Percentiles rank a stretch among this genome's conserved stretches.
Evolutionary conservation across 805 yeast species (phyloP).

Genomic region (Zygotorulaspora danielsina): DNA sequence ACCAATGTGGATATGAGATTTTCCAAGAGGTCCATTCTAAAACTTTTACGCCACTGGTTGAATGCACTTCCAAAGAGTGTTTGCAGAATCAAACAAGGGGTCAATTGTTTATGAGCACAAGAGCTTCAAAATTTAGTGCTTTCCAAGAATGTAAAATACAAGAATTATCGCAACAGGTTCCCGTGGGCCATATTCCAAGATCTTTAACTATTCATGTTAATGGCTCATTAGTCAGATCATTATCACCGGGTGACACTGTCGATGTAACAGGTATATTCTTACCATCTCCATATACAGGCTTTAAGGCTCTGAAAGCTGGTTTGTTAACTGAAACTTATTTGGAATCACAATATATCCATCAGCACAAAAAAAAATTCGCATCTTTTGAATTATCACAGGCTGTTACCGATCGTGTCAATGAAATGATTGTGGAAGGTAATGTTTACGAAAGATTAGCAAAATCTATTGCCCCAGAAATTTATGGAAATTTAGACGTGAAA

Average conservation of each 20-base stretch:
- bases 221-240: constrained; percentile 81
- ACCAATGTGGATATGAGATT: constrained; percentile 92
- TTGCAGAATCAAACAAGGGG: constrained; percentile 76
- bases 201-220: constrained; percentile 79
- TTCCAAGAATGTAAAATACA: constrained; percentile 95
- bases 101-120: constrained; percentile 82
- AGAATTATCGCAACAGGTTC: constrained; percentile 93
- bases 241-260: constrained; percentile 92
- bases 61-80: constrained; percentile 83
- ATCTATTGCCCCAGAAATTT: constrained; percentile 97
- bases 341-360: constrained; percentile 79
- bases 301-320: constrained; percentile 88
- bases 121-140: constrained; percentile 92
- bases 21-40: constrained; percentile 90
- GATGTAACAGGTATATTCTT: constrained; percentile 89
- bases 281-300: constrained; percentile 96
- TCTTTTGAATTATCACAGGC: constrained; percentile 54
- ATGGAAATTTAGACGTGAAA: constrained; percentile 89
- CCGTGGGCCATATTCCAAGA: constrained; percentile 97
- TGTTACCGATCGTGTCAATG: constrained; percentile 51
- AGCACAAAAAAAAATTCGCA: constrained; percentile 86
- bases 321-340: constrained; percentile 88
- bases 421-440: constrained; percentile 57
- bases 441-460: constrained; percentile 75
- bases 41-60: constrained; percentile 79